Conservation (phyloP, 805 yeast genomes). For the Yarrowia bubula region DNA sequence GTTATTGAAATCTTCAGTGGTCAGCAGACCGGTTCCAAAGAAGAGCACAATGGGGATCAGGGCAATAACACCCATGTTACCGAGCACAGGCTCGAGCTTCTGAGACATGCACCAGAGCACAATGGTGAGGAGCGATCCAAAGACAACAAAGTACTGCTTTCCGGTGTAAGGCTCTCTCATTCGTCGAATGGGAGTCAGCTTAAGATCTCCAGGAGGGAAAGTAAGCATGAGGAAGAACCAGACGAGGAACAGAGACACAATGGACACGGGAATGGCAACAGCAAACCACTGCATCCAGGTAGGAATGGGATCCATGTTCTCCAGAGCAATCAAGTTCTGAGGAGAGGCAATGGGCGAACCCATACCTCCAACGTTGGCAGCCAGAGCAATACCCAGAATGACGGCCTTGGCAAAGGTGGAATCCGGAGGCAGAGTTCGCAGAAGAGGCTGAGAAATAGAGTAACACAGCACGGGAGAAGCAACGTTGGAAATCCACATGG, state of each 20-base stretch:
- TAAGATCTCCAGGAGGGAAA: conserved; percentile 53
- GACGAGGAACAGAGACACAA: conserved; percentile 58
- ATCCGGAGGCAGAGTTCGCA: conserved; percentile 77
- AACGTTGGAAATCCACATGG: conserved; percentile 96
- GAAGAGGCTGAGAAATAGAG: conserved; percentile 85
- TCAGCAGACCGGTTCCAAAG: conserved; percentile 84
- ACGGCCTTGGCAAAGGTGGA: conserved; percentile 79
- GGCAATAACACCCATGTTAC: conserved; percentile 97
- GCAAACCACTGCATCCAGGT: conserved; percentile 95
- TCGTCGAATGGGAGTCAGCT: conserved; percentile 53
- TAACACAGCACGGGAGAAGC: conserved; percentile 95
- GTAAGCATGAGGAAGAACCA: conserved; percentile 72
- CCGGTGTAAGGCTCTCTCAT: conserved; percentile 56
- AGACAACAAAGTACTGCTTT: conserved; percentile 68
- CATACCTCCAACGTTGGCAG: conserved; percentile 95
- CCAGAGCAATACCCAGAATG: conserved; percentile 86
- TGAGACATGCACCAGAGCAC: conserved; percentile 87
- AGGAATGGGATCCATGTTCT: conserved; percentile 77
- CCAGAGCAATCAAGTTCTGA: conserved; percentile 88
- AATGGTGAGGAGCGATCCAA: conserved; percentile 70
- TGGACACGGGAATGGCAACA: conserved; percentile 76
- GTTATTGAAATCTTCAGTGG: conserved; percentile 89
- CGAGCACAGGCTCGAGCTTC: conserved; percentile 66
- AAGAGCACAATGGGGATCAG: conserved; percentile 85
- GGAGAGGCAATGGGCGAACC: conserved; percentile 97